Base-by-base conservation (phyloP, 257 asterid species). In the Solanum clarkiae region DNA sequence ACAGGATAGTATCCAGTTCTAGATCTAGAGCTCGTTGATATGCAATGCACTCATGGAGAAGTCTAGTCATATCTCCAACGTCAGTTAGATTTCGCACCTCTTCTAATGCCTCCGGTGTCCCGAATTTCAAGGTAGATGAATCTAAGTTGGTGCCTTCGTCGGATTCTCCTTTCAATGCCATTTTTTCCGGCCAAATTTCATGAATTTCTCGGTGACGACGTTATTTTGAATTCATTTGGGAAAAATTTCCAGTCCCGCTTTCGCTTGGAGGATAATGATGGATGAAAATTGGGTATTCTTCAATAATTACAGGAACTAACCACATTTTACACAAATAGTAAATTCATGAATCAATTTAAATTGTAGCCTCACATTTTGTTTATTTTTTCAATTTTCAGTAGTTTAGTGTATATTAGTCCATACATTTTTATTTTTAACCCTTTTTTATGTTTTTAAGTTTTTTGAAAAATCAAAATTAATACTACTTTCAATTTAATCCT, bases 11-110 rank as follows among this genome's bases (percentile, higher is more conserved):
- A 40, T 96, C 99, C 26, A 94, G 95, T 12, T 93, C 97, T 14
- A 92, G 90, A 91, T 93, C 98, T 53, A 94, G 89, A 86, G 91
- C 93, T 8, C 98, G 91, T 85, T 94, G 99, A 91, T 94, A 95
- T 84, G 98, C 98, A 7, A 93, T 93, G 95, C 98, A 94, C 84
- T 95, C 95, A 32, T 96, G 97, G 88, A 96, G 97, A 88, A 93
- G 95, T 56, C 98, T 93, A 20, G 98, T 94, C 97, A 93, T 91
- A 65, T 95, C 93, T 49, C 98, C 98, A 0, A 94, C 98, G 80
- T 93, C 98, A 7, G 98, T 94, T 63, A 96, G 95, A 57, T 90
- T 91, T 32, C 92, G 93, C 51, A 93, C 93, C 68, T 89, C 90
- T n/a, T 91, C 91, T 29, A 94, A 86, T 12, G 97, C 95, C 60